A percentile compares a stretch with the other conserved stretches of the same genome.
Evolutionary conservation across 805 yeast species (phyloP).

Genomic region (Saturnispora mendoncae): DNA sequence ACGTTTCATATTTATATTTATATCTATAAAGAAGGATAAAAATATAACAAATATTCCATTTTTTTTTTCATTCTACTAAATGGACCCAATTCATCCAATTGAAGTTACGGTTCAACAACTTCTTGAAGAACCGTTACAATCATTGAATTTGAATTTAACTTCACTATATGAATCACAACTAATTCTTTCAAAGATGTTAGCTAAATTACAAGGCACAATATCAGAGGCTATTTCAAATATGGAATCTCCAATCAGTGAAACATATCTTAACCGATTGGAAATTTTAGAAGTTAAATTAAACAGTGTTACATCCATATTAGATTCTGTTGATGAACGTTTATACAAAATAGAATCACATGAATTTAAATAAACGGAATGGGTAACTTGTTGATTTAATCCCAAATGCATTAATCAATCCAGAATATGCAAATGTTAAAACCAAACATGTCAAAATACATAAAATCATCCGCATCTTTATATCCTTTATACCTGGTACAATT

Average conservation of each 20-base stretch:
- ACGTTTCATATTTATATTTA: too few relatives aligned
- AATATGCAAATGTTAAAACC: slow-evolving; percentile 50
- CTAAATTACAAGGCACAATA: slow-evolving; percentile 31
- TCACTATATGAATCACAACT: slow-evolving; percentile 49
- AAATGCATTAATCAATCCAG: slow-evolving; percentile 44
- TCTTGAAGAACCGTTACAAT: slow-evolving; percentile 46
- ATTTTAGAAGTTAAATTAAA: slow-evolving; percentile 15
- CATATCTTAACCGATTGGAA: slow-evolving; percentile 21
- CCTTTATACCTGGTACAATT: slow-evolving; percentile 42
- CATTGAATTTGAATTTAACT: slow-evolving; percentile 40
- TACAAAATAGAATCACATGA: background rate
- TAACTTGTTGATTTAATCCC: slow-evolving; percentile 63
- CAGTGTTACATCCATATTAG: background rate
- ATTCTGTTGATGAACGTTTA: background rate
- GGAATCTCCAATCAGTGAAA: slow-evolving; percentile 11
- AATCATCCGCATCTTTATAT: slow-evolving; percentile 38
- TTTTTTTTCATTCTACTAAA: background rate
- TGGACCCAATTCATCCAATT: slow-evolving; percentile 45
- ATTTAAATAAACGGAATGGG: slow-evolving; percentile 49
- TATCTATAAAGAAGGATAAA: too few relatives aligned
- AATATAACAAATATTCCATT: too few relatives aligned
- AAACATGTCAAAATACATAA: slow-evolving; percentile 34
- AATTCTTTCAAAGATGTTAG: slow-evolving; percentile 41
- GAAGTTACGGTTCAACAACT: slow-evolving; percentile 51
- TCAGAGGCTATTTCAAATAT: slow-evolving; percentile 12